Evolutionary conservation across 2,329 filamentous ascomycete species (phyloP).

Genomic region (Lizonia empirigonia): DNA sequence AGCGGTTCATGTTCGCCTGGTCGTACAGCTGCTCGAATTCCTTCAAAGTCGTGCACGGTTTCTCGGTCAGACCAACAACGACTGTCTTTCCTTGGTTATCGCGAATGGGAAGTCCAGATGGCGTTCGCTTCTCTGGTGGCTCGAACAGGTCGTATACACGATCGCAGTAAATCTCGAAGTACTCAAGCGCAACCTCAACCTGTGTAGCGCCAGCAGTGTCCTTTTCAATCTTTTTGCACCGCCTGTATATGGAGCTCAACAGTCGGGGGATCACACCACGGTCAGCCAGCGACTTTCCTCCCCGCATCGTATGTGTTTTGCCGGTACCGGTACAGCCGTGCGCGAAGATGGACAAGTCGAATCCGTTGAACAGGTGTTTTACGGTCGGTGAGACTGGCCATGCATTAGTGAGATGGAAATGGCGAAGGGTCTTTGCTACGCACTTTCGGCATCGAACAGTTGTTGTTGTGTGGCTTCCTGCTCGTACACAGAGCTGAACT

Average conservation of each 20-base stretch:
- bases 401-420: slow-evolving; percentile 24
- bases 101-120: slow-evolving; percentile 78
- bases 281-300: slow-evolving; percentile 82
- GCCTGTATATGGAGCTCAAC: slow-evolving; percentile 82
- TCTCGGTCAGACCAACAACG: slow-evolving; percentile 83
- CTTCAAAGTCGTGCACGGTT: slow-evolving; percentile 80
- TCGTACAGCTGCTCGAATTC: slow-evolving; percentile 92
- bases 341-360: slow-evolving; percentile 76
- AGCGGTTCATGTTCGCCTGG: slow-evolving; percentile 87
- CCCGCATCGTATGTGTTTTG: slow-evolving; percentile 96
- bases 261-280: slow-evolving; percentile 86
- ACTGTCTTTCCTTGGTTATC: slow-evolving; percentile 87
- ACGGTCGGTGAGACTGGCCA: slow-evolving; percentile 79
- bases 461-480: slow-evolving; percentile 79
- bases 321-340: slow-evolving; percentile 93
- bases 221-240: slow-evolving; percentile 83
- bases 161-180: slow-evolving; percentile 98
- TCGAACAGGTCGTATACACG: slow-evolving; percentile 92
- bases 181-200: slow-evolving; percentile 79
- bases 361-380: slow-evolving; percentile 88
- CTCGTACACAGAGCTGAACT: slow-evolving; percentile 93
- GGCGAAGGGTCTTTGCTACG: slow-evolving; percentile 6
- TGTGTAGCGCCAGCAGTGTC: slow-evolving; percentile 72
- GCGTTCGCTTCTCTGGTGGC: slow-evolving; percentile 81
- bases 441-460: slow-evolving; percentile 88